Evolutionary conservation across 768 basidiomycete species (phyloP).

Genomic region (Hygrocybe punicea): DNA sequence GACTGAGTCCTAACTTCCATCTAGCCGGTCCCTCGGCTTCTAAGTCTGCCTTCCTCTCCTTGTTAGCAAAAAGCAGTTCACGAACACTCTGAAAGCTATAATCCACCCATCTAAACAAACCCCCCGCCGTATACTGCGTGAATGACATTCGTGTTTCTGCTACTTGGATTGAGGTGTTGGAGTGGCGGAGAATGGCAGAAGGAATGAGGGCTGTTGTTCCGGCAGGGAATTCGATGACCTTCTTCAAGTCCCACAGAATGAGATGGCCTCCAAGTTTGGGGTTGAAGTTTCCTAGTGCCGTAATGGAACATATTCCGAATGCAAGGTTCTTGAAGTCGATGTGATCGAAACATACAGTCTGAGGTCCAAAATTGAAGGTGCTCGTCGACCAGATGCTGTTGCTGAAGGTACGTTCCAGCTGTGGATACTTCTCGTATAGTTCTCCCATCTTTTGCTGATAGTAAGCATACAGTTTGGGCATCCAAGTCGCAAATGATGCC

Average conservation of each 20-base stretch:
- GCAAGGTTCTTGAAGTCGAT: constrained; percentile 25
- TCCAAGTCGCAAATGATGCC: constrained; percentile 17
- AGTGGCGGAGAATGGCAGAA: constrained; percentile 20
- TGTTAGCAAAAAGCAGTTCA: not conserved
- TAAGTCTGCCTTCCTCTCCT: not conserved
- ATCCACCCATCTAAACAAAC: constrained; percentile 21
- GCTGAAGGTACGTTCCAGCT: constrained; percentile 19
- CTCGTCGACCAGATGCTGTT: constrained; percentile 26
- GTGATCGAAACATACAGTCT: constrained; percentile 15
- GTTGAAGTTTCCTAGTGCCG: constrained; percentile 24
- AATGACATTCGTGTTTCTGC: constrained; percentile 17
- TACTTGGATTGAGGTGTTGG: constrained; percentile 15
- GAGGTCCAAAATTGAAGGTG: constrained; percentile 30
- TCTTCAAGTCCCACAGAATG: constrained; percentile 20
- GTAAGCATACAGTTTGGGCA: constrained; percentile 18
- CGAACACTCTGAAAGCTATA: constrained; percentile 13
- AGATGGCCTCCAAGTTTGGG: constrained; percentile 22
- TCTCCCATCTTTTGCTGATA: constrained; percentile 11
- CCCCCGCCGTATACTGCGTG: constrained; percentile 22
- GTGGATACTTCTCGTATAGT: constrained; percentile 8
- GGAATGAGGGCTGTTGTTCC: constrained; percentile 25
- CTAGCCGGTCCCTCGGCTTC: not conserved
- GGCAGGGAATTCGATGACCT: constrained; percentile 24
- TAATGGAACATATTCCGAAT: constrained; percentile 27
- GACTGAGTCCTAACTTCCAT: not conserved